Evolutionary conservation across 2,329 filamentous ascomycete genomes (phyloP).

Genomic region (Coniochaeta ligniaria): DNA sequence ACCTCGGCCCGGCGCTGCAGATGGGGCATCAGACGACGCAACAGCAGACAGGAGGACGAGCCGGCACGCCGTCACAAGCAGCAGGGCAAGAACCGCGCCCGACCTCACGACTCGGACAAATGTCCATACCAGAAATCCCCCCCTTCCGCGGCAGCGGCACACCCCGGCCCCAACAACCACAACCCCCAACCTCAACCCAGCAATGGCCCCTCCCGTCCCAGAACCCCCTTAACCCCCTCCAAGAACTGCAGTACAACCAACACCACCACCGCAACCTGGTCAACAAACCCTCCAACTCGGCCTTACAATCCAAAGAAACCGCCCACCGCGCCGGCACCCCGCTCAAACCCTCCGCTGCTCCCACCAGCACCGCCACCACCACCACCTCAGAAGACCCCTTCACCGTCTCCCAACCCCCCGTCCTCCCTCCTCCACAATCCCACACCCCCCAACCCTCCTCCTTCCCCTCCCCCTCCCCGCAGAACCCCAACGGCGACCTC

Average conservation of each 20-base stretch:
- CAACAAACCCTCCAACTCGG: slow-evolving; percentile 9
- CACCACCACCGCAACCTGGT: slow-evolving; percentile 17
- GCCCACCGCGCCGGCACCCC: slow-evolving; percentile 5
- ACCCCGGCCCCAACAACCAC: slow-evolving; percentile 16
- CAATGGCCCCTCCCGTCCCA: slow-evolving; percentile 8
- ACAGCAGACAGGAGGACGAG: not conserved
- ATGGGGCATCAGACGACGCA: slow-evolving; percentile 2
- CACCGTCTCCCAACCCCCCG: slow-evolving; percentile 11
- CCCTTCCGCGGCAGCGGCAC: slow-evolving; percentile 36
- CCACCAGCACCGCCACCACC: too few species aligned
- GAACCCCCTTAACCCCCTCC: slow-evolving; percentile 8
- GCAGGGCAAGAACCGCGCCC: slow-evolving; percentile 26
- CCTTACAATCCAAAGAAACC: slow-evolving; percentile 12
- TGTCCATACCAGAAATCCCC: slow-evolving; percentile 47
- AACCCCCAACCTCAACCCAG: slow-evolving; percentile 4
- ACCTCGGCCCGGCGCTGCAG: slow-evolving; percentile 33
- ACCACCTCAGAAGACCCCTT: slow-evolving; percentile 10
- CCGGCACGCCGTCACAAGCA: slow-evolving; percentile 20
- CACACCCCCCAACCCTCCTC: slow-evolving; percentile 24
- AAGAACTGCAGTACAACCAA: slow-evolving; percentile 15
- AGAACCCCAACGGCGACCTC: slow-evolving; percentile 60
- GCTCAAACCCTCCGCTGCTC: not conserved
- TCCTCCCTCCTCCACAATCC: slow-evolving; percentile 18
- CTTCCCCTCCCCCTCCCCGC: slow-evolving; percentile 50
- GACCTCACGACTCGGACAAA: slow-evolving; percentile 29